These are phyloP conservation scores for Centrapalus pauciflorus DNA, from an alignment of 129 eudicot species.

Conservation along the genomic window DNA sequence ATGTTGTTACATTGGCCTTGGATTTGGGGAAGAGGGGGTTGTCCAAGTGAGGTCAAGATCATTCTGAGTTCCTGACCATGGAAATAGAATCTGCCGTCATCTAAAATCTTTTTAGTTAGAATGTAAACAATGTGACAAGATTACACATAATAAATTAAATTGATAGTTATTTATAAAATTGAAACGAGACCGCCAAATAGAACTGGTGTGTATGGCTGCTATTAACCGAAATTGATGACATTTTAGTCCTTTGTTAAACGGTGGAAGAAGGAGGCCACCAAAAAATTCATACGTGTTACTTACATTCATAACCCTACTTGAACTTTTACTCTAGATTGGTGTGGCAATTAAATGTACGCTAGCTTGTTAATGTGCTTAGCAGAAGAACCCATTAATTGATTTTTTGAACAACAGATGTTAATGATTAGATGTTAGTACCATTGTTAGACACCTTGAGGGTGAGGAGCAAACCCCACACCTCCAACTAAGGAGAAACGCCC, in stretches of 20 bases:
- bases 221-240: not conserved
- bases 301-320: not conserved
- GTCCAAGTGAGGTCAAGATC: not conserved
- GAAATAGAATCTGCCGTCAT: not conserved
- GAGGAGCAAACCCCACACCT: too few species aligned
- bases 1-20: too few species aligned
- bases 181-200: not conserved
- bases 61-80: not conserved
- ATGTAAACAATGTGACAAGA: not conserved
- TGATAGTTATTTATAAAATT: not conserved
- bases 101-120: not conserved
- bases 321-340: not conserved
- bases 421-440: too few species aligned
- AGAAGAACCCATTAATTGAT: not conserved
- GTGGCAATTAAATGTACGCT: conserved; percentile 1
- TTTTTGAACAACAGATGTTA: too few species aligned
- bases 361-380: not conserved
- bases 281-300: not conserved
- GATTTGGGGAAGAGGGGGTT: too few species aligned
- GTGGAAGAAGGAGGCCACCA: not conserved
- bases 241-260: conserved; percentile 12
- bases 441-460: too few species aligned
- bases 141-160: not conserved
- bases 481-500: too few species aligned
- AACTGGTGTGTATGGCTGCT: not conserved